Evolutionary conservation across 768 basidiomycete genomes (phyloP).

Genomic region (Leccinum variicolor): DNA sequence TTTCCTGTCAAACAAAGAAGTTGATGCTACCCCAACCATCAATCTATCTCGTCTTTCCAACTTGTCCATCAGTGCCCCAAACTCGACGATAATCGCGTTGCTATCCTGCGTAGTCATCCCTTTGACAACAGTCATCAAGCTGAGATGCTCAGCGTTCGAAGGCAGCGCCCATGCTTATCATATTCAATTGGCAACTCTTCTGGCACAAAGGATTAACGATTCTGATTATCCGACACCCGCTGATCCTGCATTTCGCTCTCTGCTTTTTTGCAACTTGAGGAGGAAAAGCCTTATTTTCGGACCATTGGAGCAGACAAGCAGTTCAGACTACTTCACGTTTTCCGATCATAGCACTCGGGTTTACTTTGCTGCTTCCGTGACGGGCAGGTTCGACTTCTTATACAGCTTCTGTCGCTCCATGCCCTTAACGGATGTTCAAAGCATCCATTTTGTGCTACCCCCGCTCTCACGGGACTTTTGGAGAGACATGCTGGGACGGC

Average conservation of each 20-base stretch:
- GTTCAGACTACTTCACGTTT: too few species aligned
- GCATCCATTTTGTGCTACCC: background rate
- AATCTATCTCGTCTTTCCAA: background rate
- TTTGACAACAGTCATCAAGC: background rate
- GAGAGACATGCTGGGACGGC: background rate
- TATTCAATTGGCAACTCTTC: background rate
- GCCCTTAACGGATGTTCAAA: background rate
- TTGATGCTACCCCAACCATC: background rate
- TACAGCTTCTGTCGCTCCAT: background rate
- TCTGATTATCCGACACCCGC: background rate
- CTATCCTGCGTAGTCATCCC: slow-evolving; percentile 3
- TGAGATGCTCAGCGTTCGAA: background rate
- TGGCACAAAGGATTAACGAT: background rate
- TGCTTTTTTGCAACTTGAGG: background rate
- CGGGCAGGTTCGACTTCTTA: background rate
- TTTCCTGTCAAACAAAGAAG: background rate
- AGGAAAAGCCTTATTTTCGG: background rate
- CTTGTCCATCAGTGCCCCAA: background rate
- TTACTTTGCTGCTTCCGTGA: background rate
- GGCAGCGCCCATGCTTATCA: background rate
- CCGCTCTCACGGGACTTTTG: background rate
- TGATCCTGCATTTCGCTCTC: background rate
- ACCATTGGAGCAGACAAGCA: background rate
- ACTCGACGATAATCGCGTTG: background rate
- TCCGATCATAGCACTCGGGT: background rate